Base-by-base conservation (phyloP, 2,329 filamentous ascomycete genomes). In the Alternaria sp. region DNA sequence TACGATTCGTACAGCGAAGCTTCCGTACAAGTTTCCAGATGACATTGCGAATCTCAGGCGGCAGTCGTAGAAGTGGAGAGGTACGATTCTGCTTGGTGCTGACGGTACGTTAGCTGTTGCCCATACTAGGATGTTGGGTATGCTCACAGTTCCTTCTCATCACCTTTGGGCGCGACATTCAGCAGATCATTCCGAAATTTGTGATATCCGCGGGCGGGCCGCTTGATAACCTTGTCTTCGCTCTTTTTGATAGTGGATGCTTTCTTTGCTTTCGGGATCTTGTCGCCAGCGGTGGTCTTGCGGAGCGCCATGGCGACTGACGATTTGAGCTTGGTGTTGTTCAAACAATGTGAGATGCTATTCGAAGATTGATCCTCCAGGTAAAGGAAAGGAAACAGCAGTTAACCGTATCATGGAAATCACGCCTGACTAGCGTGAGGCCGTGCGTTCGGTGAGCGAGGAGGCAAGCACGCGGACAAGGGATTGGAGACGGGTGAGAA, bases 111-210 rank as follows among this genome's bases (percentile, higher is more conserved):
- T 34, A 64, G 22, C 34, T 16, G 3, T 27, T 10, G 18, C 44
- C 50, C 16, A 9, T 14, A 8, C 6, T 10, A 20, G 12, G 16
- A 16, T 20, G 2, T 16, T 16, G 4, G 9, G 5, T 34, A 14
- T 22, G 54, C 58, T 53, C 46, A 65, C 63, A 68, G 22, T 2
- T 51, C 43, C n/a, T 54, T 55, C 54, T 68, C 65, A 7, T 12
- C 38, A 11, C 60, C 66, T 38, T 65, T 68, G 3, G 60, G 68
- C 2, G 52, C 55, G 4, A 65, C 62, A 11, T 70, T 67, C 5
- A 68, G 57, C 25, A 63, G 16, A 7, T 61, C 64, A 28, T 63
- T 69, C 40, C 48, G 49, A 52, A 65, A 69, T 12, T 48, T 69
- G 48, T 64, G 65, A 25, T 59, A 69, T 28, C 65, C 64, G 8